Evolutionary conservation across 1,284 basidiomycete genomes (phyloP).

Genomic region (Pseudozyma thailandica): DNA sequence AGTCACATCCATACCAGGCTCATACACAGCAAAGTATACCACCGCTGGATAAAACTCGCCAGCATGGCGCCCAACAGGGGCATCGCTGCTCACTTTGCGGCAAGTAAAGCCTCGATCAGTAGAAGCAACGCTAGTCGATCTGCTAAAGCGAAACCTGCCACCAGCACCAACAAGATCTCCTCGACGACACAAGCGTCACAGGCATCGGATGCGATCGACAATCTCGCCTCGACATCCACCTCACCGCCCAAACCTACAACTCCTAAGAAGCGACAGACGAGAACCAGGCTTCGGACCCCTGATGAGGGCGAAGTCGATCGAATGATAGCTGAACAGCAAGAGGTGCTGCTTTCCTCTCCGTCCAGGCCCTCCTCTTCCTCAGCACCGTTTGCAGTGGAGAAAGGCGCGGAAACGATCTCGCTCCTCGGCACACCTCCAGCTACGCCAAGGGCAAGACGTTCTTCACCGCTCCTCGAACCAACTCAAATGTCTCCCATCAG

Average conservation of each 20-base stretch:
- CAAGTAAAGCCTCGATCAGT: conserved; percentile 28
- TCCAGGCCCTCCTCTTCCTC: conserved; percentile 9
- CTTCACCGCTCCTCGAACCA: conserved; percentile 40
- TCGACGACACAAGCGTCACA: background rate
- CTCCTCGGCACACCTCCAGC: conserved; percentile 43
- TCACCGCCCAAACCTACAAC: conserved; percentile 3
- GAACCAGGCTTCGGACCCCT: conserved; percentile 27
- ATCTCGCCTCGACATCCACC: background rate
- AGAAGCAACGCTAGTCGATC: conserved; percentile 11
- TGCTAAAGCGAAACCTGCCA: conserved; percentile 13
- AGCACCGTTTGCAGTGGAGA: background rate
- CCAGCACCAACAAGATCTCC: conserved; percentile 7
- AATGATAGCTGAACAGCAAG: conserved; percentile 34
- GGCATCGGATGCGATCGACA: background rate
- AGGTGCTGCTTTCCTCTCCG: conserved; percentile 7
- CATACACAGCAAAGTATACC: background rate
- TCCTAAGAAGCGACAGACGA: conserved; percentile 28
- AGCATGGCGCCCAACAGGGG: conserved; percentile 36
- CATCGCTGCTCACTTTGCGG: conserved; percentile 36
- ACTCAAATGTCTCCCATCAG: conserved; percentile 46
- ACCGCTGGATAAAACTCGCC: conserved; percentile 4
- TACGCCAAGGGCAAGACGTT: conserved; percentile 11
- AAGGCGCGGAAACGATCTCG: background rate
- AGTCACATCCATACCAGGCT: too few relatives aligned
- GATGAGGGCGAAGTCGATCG: conserved; percentile 43